These are phyloP conservation scores for Rhodotorula sp. DNA, from an alignment of 1,284 basidiomycete genomes.

Conservation along the genomic window DNA sequence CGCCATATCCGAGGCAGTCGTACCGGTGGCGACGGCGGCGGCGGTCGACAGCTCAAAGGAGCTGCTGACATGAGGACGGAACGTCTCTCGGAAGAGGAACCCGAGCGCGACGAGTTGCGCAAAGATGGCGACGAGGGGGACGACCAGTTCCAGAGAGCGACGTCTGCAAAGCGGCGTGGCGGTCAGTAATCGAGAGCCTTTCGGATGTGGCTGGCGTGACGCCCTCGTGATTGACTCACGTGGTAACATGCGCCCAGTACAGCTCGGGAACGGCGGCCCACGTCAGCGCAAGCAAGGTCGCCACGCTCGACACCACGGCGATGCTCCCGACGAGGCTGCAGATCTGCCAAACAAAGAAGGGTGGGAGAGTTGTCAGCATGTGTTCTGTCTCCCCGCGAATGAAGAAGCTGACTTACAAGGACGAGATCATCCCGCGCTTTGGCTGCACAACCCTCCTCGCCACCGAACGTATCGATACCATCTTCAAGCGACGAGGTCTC, in stretches of 20 bases:
- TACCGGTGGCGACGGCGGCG: too few species aligned
- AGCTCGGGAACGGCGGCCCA: not conserved
- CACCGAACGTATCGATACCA: not conserved
- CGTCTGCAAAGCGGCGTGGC: not conserved
- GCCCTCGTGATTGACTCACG: not conserved
- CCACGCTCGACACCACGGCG: not conserved
- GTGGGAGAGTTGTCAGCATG: too few species aligned
- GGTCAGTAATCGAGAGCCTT: too few species aligned
- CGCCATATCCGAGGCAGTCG: not conserved
- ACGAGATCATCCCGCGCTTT: constrained; percentile 8
- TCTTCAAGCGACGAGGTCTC: not conserved
- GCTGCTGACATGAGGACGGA: not conserved
- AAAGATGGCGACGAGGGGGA: not conserved
- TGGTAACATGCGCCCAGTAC: not conserved
- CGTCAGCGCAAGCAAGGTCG: not conserved
- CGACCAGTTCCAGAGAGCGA: not conserved
- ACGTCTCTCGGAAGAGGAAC: not conserved
- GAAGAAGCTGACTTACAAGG: not conserved
- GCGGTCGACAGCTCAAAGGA: too few species aligned
- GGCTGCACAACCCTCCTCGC: not conserved
- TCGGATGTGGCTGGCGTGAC: too few species aligned
- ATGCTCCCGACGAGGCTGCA: not conserved
- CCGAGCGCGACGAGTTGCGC: not conserved
- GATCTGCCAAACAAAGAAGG: not conserved
- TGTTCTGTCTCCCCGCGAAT: too few species aligned